Evolutionary conservation across 2,329 filamentous ascomycete genomes (phyloP).

Genomic region (Calonectria montana): DNA sequence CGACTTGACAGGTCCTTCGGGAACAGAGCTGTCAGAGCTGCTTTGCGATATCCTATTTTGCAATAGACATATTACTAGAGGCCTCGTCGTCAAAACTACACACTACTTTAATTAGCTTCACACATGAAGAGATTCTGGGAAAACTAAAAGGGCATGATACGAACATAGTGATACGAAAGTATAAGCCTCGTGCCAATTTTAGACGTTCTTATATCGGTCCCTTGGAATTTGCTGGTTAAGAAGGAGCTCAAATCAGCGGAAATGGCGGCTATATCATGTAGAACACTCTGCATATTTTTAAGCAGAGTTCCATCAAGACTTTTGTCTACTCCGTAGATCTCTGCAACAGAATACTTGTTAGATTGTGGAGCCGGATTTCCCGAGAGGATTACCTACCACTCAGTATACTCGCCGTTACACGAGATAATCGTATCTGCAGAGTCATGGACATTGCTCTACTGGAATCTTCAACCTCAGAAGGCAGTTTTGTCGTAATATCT

Average conservation of each 20-base stretch:
- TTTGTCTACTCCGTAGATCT: slow-evolving; percentile 14
- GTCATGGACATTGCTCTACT: not conserved
- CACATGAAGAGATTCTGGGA: no score
- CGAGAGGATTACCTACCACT: not conserved
- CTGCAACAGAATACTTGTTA: not conserved
- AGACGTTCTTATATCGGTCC: not conserved
- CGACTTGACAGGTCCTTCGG: not conserved
- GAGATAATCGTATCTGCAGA: not conserved
- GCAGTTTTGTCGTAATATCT: slow-evolving; percentile 21
- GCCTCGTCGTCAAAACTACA: slow-evolving; percentile 10
- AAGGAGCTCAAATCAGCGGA: not conserved
- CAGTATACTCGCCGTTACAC: not conserved
- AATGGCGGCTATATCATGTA: not conserved
- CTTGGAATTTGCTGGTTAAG: not conserved
- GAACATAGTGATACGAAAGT: slow-evolving; percentile 7
- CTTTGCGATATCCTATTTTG: not conserved
- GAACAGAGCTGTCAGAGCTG: not conserved
- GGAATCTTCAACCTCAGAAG: not conserved
- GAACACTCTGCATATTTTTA: slow-evolving; percentile 9
- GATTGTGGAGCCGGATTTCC: no score
- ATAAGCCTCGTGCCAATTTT: slow-evolving; percentile 4
- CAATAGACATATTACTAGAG: slow-evolving; percentile 3
- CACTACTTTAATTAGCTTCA: not conserved
- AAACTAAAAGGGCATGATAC: not conserved
- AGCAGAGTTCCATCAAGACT: slow-evolving; percentile 12